Base-by-base conservation (phyloP, 1,139 yeast species). In the Meyerozyma sp. region DNA sequence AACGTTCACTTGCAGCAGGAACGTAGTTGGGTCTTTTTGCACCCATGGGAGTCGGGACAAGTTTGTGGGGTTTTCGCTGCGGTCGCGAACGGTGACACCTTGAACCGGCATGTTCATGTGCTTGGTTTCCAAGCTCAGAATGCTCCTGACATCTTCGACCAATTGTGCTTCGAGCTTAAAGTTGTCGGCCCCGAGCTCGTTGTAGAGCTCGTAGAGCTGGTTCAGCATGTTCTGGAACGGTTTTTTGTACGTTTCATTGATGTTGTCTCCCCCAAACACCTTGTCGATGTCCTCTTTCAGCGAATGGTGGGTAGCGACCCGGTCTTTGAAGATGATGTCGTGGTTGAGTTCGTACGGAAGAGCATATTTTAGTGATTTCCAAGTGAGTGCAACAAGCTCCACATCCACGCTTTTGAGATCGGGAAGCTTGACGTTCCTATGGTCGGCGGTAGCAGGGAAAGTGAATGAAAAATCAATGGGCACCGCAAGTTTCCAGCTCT, bases 121-220 rank as follows among this genome's bases (percentile, higher is more conserved):
- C 43, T 63, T 68, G 18, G 60, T 61, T n/a, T 61, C 53, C 11
- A 67, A 44, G 5, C 55, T 45, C 21, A 70, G 58, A 27, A 71
- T 47, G 11, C 64, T 53, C 40, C 57, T 59, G 16, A 71, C 43
- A 44, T 68, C 73, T n/a, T 62, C 59, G 14, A 65, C 51, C 39
- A 71, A 53, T 21, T 55, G 50, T 35, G 51, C 56, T 36, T 69
- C 73, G 3, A 71, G 45, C 46, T 51, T 53, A 46, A 68, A 61
- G 42, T 61, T 61, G 1, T 56, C 59, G 1, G 53, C 29, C 0
- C 68, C 66, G 13, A 70, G 46, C 11, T 46, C 49, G 34, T 53
- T 53, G 21, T 55, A 46, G 1, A 66, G 36, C 2, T 51, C 42
- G 34, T 54, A 53, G 8, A 69, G 45, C 41, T 64, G 54, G 1